These are phyloP conservation scores for Cairneyella variabilis DNA, from an alignment of 495 filamentous ascomycete species.

Conservation along the genomic window DNA sequence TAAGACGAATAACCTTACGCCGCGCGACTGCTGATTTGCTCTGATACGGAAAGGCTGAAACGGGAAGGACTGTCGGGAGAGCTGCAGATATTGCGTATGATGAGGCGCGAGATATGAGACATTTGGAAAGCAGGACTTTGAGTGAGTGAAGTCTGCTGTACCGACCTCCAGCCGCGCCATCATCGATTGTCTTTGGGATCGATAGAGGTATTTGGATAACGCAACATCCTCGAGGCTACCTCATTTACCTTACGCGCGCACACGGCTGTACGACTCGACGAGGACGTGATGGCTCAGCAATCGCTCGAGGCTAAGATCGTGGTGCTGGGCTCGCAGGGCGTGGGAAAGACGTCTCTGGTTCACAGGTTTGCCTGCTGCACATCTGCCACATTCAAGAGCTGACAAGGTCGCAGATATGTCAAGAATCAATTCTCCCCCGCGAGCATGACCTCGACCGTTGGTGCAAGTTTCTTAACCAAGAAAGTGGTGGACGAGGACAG, in stretches of 20 bases:
- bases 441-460: constrained; percentile 75
- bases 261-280: background rate
- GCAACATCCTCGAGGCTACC: no score
- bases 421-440: constrained; percentile 42
- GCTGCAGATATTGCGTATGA: background rate
- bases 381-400: constrained; percentile 49
- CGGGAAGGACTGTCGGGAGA: background rate
- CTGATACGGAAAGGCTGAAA: background rate
- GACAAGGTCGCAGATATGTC: constrained; percentile 17
- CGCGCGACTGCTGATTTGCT: no score
- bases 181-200: no score
- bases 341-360: constrained; percentile 92
- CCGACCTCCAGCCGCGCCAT: no score
- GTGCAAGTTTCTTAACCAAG: constrained; percentile 92
- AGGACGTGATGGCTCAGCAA: constrained; percentile 18
- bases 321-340: constrained; percentile 84
- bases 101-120: background rate
- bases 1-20: no score
- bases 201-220: no score
- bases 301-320: constrained; percentile 88
- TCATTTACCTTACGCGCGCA: no score
- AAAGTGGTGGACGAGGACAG: constrained; percentile 80
- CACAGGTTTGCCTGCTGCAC: constrained; percentile 79
- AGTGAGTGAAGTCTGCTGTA: no score
- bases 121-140: background rate